Percentiles rank a stretch among this genome's conserved stretches.
Evolutionary conservation across 768 basidiomycete genomes (phyloP).

Genomic region (Clitopilus hobsonii): DNA sequence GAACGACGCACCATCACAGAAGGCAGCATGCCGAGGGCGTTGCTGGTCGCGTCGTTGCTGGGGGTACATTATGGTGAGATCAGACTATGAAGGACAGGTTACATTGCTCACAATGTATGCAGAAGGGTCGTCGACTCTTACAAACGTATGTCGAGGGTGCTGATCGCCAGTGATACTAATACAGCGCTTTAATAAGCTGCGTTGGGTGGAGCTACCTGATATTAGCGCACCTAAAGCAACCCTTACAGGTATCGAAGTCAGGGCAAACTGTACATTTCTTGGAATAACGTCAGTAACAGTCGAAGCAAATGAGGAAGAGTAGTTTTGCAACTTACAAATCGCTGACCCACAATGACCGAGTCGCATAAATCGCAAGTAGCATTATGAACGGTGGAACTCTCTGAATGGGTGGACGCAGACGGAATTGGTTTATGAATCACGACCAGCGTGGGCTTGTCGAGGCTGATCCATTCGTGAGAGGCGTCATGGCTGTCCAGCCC

Average conservation of each 20-base stretch:
- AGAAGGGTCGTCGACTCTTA: conserved; percentile 47
- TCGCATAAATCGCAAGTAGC: conserved; percentile 71
- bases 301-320: no score
- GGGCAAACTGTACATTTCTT: conserved; percentile 83
- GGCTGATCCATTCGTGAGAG: conserved; percentile 68
- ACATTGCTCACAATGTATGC: conserved; percentile 52
- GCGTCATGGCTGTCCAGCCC: conserved; percentile 50
- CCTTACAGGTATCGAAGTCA: conserved; percentile 75
- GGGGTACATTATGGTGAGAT: not conserved
- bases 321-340: conserved; percentile 77
- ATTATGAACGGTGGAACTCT: conserved; percentile 9
- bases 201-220: not conserved
- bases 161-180: conserved; percentile 62
- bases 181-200: conserved; percentile 1
- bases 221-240: conserved; percentile 56
- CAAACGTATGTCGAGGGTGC: conserved; percentile 75
- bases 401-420: conserved; percentile 2
- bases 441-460: conserved; percentile 60
- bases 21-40: conserved; percentile 42
- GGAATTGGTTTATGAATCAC: conserved; percentile 57
- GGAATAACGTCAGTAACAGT: no score
- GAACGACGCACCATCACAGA: conserved; percentile 47
- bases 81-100: not conserved
- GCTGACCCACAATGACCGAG: conserved; percentile 59
- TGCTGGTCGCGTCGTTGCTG: conserved; percentile 18